Evolutionary conservation across 345 rosid genomes (phyloP).

Genomic region (Isatis tinctoria): DNA sequence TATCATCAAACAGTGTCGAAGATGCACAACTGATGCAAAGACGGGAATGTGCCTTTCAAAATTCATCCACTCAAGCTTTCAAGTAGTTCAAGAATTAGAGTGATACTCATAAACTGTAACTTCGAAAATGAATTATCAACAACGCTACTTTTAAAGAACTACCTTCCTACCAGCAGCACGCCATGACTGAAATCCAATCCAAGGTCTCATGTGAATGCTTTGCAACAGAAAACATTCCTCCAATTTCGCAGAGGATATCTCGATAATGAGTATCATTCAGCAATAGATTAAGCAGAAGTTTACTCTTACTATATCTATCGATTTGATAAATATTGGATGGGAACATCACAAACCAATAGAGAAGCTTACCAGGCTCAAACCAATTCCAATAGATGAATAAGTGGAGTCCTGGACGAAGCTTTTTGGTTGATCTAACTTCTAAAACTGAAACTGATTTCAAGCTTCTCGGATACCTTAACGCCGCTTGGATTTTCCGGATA

Average conservation of each 20-base stretch:
- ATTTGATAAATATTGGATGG: too few species aligned
- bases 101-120: not conserved
- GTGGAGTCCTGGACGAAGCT: conserved; percentile 29
- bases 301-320: not conserved
- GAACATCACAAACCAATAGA: conserved; percentile 21
- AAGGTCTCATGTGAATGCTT: conserved; percentile 89
- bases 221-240: conserved; percentile 97
- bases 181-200: conserved; percentile 99
- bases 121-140: too few species aligned
- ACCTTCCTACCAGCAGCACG: conserved; percentile 97
- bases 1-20: not conserved
- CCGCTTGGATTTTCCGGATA: too few species aligned
- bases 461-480: too few species aligned
- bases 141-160: conserved; percentile 33
- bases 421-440: conserved; percentile 32
- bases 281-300: not conserved
- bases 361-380: conserved; percentile 86
- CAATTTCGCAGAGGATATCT: conserved; percentile 80
- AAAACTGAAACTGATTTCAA: too few species aligned
- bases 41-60: not conserved
- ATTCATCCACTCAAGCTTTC: not conserved
- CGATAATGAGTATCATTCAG: conserved; percentile 55
- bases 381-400: conserved; percentile 36
- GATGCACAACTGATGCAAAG: not conserved
- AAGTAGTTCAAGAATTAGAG: not conserved